These are phyloP conservation scores for Leccinum uliginosum DNA, from an alignment of 768 basidiomycete genomes.

Conservation along the genomic window DNA sequence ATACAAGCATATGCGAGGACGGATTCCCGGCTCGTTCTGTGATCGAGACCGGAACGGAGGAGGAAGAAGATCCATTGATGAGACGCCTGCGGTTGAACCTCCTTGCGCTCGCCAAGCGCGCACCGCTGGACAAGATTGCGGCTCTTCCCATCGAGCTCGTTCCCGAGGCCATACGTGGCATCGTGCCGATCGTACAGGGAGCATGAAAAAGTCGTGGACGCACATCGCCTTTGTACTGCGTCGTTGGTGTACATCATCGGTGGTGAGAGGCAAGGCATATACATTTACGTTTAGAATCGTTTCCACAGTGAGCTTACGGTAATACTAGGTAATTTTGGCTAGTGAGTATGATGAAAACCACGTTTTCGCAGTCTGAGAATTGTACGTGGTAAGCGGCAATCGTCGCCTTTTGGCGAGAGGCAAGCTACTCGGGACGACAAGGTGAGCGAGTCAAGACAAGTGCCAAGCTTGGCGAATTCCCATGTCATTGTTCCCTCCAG, in stretches of 20 bases:
- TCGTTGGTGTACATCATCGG: background rate
- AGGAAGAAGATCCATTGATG: conserved; percentile 51
- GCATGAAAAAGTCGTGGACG: background rate
- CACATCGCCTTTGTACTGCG: too few species aligned
- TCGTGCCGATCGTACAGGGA: conserved; percentile 48
- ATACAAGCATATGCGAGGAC: background rate
- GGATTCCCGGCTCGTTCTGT: background rate
- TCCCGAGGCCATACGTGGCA: conserved; percentile 58
- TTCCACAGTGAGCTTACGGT: conserved; percentile 11
- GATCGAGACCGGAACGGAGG: conserved; percentile 1
- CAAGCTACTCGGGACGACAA: too few species aligned
- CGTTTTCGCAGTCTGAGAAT: too few species aligned
- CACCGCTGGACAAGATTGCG: conserved; percentile 69
- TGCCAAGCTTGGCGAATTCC: too few species aligned
- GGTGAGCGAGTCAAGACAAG: too few species aligned
- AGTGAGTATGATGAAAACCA: background rate
- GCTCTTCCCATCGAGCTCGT: conserved; percentile 60
- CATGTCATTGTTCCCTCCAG: too few species aligned
- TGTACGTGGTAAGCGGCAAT: too few species aligned
- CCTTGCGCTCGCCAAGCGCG: conserved; percentile 72
- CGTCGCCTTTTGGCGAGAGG: too few species aligned
- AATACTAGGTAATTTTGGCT: conserved; percentile 8
- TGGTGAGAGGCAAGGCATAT: background rate
- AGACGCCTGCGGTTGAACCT: conserved; percentile 67
- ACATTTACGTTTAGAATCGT: background rate